phyloP scores from a whole-genome alignment of 78 protist genomes.

The Trichosphaerium sp. region DNA sequence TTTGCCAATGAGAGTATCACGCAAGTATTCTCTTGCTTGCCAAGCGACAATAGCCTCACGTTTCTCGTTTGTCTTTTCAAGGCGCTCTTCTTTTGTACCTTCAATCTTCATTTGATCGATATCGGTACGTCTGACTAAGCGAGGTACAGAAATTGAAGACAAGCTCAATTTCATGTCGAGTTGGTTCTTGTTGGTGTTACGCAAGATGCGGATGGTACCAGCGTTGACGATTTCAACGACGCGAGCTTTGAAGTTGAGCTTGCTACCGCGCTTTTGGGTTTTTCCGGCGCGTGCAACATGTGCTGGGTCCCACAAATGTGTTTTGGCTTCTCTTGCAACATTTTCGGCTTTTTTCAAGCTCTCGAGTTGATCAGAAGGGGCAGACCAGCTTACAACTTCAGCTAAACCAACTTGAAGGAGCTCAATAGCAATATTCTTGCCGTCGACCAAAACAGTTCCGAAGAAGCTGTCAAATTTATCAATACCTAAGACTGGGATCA shows the following conservation, averaged over 20 bases:
- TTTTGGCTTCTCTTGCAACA: not conserved
- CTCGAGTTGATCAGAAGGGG: conserved; percentile 25
- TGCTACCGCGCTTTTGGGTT: not conserved
- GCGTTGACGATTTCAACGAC: conserved; percentile 29
- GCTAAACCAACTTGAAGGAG: conserved; percentile 35
- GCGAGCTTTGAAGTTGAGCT: not conserved
- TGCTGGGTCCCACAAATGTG: not conserved
- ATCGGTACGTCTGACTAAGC: conserved; percentile 11
- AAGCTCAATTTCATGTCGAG: no score
- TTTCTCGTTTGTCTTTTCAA: not conserved
- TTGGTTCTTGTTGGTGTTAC: not conserved
- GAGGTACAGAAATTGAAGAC: conserved; percentile 4
- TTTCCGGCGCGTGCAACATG: not conserved
- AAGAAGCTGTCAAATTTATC: conserved; percentile 29
- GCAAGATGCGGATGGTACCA: conserved; percentile 13
- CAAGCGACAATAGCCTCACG: conserved; percentile 34
- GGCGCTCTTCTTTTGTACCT: not conserved
- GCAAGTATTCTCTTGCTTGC: conserved; percentile 45
- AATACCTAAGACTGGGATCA: not conserved
- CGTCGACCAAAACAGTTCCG: conserved; percentile 23
- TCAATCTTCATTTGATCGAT: not conserved
- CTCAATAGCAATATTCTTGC: conserved; percentile 22
- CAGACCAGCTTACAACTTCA: conserved; percentile 37
- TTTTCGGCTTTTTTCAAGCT: conserved; percentile 24
- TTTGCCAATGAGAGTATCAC: conserved; percentile 41